A percentile compares a stretch with the other conserved stretches of the same genome.
phyloP scores from a whole-genome alignment of 2,329 filamentous ascomycete genomes.

The Ploettnerulaceae sp. region DNA sequence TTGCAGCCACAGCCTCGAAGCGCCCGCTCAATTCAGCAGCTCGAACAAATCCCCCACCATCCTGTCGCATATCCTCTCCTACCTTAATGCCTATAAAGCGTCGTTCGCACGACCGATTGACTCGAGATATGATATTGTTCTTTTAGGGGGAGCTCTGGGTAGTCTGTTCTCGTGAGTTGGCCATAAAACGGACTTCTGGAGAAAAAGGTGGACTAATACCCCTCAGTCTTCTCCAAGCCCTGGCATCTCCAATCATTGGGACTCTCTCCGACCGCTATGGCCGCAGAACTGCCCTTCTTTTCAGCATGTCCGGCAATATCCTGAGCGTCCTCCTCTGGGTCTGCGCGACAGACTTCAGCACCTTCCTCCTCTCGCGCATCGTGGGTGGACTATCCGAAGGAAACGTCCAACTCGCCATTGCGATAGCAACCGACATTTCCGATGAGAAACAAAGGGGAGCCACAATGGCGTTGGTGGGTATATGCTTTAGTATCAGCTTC shows the following conservation, averaged over 20 bases:
- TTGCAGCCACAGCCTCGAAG: slow-evolving; percentile 61
- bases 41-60: slow-evolving; percentile 53
- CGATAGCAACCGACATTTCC: slow-evolving; percentile 94
- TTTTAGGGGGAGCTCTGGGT: slow-evolving; percentile 87
- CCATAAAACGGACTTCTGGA: background rate
- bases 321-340: slow-evolving; percentile 93
- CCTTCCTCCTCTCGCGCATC: slow-evolving; percentile 87
- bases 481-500: slow-evolving; percentile 95
- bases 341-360: slow-evolving; percentile 86
- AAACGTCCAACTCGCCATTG: slow-evolving; percentile 92
- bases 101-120: slow-evolving; percentile 90
- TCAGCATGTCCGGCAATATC: slow-evolving; percentile 91
- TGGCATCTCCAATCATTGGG: slow-evolving; percentile 89
- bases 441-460: slow-evolving; percentile 78
- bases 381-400: slow-evolving; percentile 93
- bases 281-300: slow-evolving; percentile 78
- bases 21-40: slow-evolving; percentile 41
- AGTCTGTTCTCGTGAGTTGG: slow-evolving; percentile 70
- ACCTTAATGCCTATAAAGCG: slow-evolving; percentile 91
- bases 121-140: slow-evolving; percentile 92
- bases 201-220: background rate
- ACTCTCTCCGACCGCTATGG: slow-evolving; percentile 83
- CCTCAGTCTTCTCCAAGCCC: slow-evolving; percentile 68
- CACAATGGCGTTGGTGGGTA: slow-evolving; percentile 94
- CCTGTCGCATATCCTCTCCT: slow-evolving; percentile 72